These are phyloP conservation scores for Trichoderma sp. DNA, from an alignment of 2,329 filamentous ascomycete genomes.

Conservation along the genomic window DNA sequence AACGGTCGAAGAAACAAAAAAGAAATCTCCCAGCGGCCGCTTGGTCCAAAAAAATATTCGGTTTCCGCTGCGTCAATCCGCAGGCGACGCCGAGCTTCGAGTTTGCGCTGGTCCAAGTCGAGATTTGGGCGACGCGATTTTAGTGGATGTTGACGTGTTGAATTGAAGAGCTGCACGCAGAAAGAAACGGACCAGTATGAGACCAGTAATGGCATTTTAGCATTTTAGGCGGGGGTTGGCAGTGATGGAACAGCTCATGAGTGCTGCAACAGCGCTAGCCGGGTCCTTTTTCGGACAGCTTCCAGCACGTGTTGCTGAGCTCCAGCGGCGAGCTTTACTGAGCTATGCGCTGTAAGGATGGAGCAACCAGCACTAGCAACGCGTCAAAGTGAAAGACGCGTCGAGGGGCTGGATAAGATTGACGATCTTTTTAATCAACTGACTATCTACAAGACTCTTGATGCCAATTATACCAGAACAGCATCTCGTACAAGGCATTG, in stretches of 20 bases:
- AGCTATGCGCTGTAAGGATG: not conserved
- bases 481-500: not conserved
- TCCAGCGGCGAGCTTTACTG: slow-evolving; percentile 16
- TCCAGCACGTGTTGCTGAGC: slow-evolving; percentile 15
- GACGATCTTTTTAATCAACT: not conserved
- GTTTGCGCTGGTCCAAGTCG: slow-evolving; percentile 3
- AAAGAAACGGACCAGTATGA: not conserved
- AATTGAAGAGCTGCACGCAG: not conserved
- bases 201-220: not conserved
- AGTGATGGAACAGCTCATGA: not conserved
- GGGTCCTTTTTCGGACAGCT: not conserved
- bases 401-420: slow-evolving; percentile 25
- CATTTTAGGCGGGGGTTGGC: slow-evolving; percentile 2
- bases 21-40: not conserved
- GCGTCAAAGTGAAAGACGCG: slow-evolving; percentile 26
- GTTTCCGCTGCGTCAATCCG: not conserved
- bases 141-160: slow-evolving; percentile 26
- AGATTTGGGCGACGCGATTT: slow-evolving; percentile 22
- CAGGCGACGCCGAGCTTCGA: slow-evolving; percentile 13
- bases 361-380: not conserved
- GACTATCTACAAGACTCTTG: not conserved
- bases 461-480: not conserved
- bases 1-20: not conserved
- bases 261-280: slow-evolving; percentile 1
- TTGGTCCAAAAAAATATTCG: not conserved